A percentile compares a stretch with the other conserved stretches of the same genome.
Evolutionary conservation across 1,139 yeast genomes (phyloP).

Genomic region (Sugiyamaella grinbergsii): DNA sequence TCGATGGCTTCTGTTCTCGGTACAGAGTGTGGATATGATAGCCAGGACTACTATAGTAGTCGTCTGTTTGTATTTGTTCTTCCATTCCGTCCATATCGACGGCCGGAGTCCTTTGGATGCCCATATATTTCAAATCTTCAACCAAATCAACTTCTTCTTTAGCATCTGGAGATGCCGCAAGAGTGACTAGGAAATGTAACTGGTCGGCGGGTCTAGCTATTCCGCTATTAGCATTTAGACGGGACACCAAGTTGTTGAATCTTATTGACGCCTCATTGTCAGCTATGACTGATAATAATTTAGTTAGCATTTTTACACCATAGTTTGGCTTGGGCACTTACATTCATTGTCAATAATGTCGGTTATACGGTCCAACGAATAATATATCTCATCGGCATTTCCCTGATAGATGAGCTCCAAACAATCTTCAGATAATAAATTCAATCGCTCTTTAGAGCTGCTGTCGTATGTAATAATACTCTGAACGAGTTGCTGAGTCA

Average conservation of each 20-base stretch:
- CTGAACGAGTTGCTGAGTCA: slow-evolving; percentile 5
- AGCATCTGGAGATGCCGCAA: background rate
- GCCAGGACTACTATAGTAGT: slow-evolving; percentile 21
- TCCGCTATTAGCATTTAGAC: slow-evolving; percentile 2
- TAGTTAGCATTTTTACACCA: too few species aligned
- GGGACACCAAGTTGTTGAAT: slow-evolving; percentile 10
- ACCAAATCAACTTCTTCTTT: background rate
- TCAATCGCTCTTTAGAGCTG: background rate
- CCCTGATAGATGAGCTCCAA: background rate
- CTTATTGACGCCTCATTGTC: slow-evolving; percentile 1
- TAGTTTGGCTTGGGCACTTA: background rate
- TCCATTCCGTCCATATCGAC: too few species aligned
- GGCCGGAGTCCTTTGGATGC: background rate
- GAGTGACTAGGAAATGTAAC: slow-evolving; percentile 8
- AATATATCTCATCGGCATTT: slow-evolving; percentile 4
- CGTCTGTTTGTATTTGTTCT: slow-evolving; percentile 2
- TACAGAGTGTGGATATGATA: slow-evolving; percentile 26
- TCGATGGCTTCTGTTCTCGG: slow-evolving; percentile 42
- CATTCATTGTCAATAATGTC: slow-evolving; percentile 7
- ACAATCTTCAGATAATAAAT: slow-evolving; percentile 2
- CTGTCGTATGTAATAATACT: background rate
- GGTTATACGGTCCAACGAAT: slow-evolving; percentile 8
- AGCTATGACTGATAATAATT: background rate
- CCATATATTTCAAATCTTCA: slow-evolving; percentile 1
- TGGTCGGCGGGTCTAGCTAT: background rate